These are phyloP conservation scores for Babesia ovata DNA, from an alignment of 169 alveolate species.

Conservation along the genomic window DNA sequence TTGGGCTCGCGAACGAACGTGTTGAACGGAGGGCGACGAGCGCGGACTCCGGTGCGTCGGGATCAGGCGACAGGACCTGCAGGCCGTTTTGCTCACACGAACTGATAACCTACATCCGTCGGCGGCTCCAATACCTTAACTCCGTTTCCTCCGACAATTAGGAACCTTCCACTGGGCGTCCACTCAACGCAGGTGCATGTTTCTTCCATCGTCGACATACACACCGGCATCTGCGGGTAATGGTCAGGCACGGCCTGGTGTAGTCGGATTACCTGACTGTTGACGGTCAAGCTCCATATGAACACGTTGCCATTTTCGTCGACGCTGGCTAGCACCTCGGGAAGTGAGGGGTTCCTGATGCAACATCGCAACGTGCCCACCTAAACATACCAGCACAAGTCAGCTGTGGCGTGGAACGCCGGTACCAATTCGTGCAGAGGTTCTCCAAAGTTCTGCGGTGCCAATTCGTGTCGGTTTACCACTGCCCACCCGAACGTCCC, in stretches of 20 bases:
- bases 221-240: constrained; percentile 21
- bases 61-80: constrained; percentile 2
- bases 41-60: neutral
- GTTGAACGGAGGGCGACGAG: constrained; percentile 5
- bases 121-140: constrained; percentile 1
- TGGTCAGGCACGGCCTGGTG: neutral
- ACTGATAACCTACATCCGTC: neutral
- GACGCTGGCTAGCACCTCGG: constrained; percentile 19
- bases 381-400: constrained; percentile 8
- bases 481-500: constrained; percentile 10
- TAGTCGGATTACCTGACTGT: neutral
- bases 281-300: constrained; percentile 2
- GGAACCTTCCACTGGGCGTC: constrained; percentile 15
- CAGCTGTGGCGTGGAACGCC: neutral
- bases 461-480: neutral
- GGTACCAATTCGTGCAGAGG: constrained; percentile 2
- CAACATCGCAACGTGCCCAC: neutral
- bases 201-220: neutral
- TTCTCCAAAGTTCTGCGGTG: neutral
- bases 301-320: constrained; percentile 19
- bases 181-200: constrained; percentile 5
- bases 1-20: neutral
- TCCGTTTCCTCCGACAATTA: constrained; percentile 16
- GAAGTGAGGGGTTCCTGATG: constrained; percentile 4
- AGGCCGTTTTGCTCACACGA: neutral